Evolutionary conservation across 768 basidiomycete genomes (phyloP).

Genomic region (Rhizopogon sp.): DNA sequence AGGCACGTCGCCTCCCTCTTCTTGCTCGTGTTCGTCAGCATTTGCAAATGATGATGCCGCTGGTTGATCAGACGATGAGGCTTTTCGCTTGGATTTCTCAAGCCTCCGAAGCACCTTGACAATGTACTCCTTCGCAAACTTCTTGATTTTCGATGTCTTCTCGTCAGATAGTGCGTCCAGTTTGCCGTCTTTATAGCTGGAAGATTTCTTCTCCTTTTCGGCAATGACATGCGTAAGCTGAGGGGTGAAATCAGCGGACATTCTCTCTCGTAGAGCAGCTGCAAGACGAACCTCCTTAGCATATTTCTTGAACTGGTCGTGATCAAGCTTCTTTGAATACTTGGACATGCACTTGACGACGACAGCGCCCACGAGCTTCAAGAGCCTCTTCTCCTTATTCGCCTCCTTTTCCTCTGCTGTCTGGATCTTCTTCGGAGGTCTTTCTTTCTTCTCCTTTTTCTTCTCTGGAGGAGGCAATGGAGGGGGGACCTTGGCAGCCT

Average conservation of each 20-base stretch:
- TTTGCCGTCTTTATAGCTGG: conserved; percentile 66
- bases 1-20: conserved; percentile 20
- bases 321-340: conserved; percentile 67
- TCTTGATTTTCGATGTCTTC: conserved; percentile 84
- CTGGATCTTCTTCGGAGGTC: conserved; percentile 32
- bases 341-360: conserved; percentile 95
- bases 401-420: conserved; percentile 58
- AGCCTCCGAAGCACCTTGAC: conserved; percentile 69
- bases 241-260: conserved; percentile 1
- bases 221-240: conserved; percentile 83
- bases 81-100: conserved; percentile 39
- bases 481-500: conserved; percentile 4
- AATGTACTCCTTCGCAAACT: conserved; percentile 89
- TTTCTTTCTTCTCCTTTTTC: conserved; percentile 23
- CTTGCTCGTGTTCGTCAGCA: conserved; percentile 4
- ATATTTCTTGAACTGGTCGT: conserved; percentile 88
- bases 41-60: conserved; percentile 3
- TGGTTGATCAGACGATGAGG: conserved; percentile 6
- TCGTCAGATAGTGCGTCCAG: conserved; percentile 81
- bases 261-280: background rate
- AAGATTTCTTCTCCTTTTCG: conserved; percentile 94
- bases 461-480: conserved; percentile 11
- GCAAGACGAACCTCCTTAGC: conserved; percentile 79
- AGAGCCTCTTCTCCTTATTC: conserved; percentile 74
- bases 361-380: conserved; percentile 80